Percentiles rank a stretch among this genome's conserved stretches.
Conservation (phyloP, 805 yeast species). For the Candida patagonica region DNA sequence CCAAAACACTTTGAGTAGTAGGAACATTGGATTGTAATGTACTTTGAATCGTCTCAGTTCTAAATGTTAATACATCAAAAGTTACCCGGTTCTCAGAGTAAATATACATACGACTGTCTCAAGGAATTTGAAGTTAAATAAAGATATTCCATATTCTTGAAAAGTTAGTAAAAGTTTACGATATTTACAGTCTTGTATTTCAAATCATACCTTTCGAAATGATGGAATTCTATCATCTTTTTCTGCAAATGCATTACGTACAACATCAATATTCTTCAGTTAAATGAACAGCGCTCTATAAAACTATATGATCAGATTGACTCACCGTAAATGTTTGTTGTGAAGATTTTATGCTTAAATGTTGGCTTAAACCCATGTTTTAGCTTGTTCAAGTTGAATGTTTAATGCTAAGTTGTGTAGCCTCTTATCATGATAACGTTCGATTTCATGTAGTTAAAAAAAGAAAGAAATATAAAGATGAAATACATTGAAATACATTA, state of each 20-base stretch:
- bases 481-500: too few species aligned
- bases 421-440: too few species aligned
- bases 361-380: too few species aligned
- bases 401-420: too few species aligned
- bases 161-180: neutral
- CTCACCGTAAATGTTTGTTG: too few species aligned
- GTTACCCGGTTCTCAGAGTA: neutral
- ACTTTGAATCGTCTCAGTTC: conserved; percentile 5
- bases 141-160: conserved; percentile 11
- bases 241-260: conserved; percentile 12
- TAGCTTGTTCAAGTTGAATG: too few species aligned
- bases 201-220: conserved; percentile 7
- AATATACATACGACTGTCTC: conserved; percentile 10
- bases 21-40: conserved; percentile 10
- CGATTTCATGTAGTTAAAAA: too few species aligned
- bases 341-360: too few species aligned
- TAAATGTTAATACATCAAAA: conserved; percentile 2
- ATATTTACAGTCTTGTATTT: neutral
- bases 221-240: conserved; percentile 11
- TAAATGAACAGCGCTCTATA: neutral
- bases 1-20: conserved; percentile 11
- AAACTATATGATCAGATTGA: too few species aligned
- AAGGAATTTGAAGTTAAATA: conserved; percentile 11
- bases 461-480: too few species aligned
- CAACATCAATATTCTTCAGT: neutral